phyloP scores from a whole-genome alignment of 768 basidiomycete genomes.

The Kwoniella europaea region DNA sequence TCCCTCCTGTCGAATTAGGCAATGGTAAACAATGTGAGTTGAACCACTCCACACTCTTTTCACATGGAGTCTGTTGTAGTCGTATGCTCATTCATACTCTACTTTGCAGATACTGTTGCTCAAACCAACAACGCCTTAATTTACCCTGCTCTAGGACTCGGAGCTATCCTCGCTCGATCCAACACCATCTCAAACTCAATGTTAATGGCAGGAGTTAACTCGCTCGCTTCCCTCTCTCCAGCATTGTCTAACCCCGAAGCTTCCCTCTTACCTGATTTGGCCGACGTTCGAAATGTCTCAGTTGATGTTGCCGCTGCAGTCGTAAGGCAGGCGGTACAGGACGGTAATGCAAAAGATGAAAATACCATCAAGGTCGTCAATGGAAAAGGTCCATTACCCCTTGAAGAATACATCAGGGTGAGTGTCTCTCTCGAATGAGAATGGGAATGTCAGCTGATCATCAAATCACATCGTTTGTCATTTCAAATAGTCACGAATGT shows the following conservation, averaged over 20 bases:
- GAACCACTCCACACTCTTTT: background rate
- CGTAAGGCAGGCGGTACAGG: slow-evolving; percentile 75
- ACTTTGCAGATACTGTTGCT: slow-evolving; percentile 38
- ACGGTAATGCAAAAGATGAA: slow-evolving; percentile 67
- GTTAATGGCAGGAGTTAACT: slow-evolving; percentile 80
- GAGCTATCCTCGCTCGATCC: slow-evolving; percentile 73
- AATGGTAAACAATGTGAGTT: slow-evolving; percentile 66
- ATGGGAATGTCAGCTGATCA: background rate
- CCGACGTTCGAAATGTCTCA: slow-evolving; percentile 72
- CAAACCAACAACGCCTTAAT: slow-evolving; percentile 63
- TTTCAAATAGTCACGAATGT: slow-evolving; percentile 57
- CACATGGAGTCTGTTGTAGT: background rate
- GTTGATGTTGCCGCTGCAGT: slow-evolving; percentile 80
- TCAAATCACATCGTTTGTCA: background rate
- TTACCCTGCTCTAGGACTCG: slow-evolving; percentile 84
- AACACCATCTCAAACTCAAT: slow-evolving; percentile 74
- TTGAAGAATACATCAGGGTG: slow-evolving; percentile 62
- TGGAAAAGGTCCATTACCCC: slow-evolving; percentile 41
- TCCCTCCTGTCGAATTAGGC: slow-evolving; percentile 72
- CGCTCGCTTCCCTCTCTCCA: slow-evolving; percentile 78
- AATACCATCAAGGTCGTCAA: slow-evolving; percentile 50
- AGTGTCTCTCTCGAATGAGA: slow-evolving; percentile 37
- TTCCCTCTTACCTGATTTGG: slow-evolving; percentile 77
- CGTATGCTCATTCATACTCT: background rate
- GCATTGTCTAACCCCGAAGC: slow-evolving; percentile 72